phyloP scores from a whole-genome alignment of 345 rosid genomes.

The Trapa incisa region DNA sequence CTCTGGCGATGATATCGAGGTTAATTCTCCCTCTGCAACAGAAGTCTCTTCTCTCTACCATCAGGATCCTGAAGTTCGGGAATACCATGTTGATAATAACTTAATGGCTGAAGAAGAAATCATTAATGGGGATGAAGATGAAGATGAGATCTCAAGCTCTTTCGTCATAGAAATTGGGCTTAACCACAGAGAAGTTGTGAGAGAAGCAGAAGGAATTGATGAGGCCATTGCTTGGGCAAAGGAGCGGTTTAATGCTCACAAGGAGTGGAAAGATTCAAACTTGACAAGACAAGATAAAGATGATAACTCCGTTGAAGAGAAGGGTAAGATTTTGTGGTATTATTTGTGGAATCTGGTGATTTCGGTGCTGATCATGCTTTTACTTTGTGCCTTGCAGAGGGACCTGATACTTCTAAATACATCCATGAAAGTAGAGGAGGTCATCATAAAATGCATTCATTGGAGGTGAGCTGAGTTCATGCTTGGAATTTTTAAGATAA shows the following conservation, averaged over 20 bases:
- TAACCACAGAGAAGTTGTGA: slow-evolving; percentile 27
- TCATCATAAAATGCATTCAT: slow-evolving; percentile 3
- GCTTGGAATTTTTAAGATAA: neutral
- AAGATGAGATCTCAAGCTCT: slow-evolving; percentile 69
- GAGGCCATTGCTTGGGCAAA: slow-evolving; percentile 70
- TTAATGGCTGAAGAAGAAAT: slow-evolving; percentile 16
- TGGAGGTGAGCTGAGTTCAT: slow-evolving; percentile 9
- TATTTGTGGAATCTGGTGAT: neutral
- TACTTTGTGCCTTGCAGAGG: neutral
- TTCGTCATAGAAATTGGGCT: slow-evolving; percentile 81
- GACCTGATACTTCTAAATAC: neutral
- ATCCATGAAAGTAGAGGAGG: neutral
- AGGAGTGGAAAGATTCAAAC: slow-evolving; percentile 10
- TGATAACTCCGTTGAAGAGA: slow-evolving; percentile 10
- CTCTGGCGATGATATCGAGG: slow-evolving; percentile 44
- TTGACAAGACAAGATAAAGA: slow-evolving; percentile 8
- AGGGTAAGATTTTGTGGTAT: slow-evolving; percentile 16
- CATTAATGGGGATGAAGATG: slow-evolving; percentile 15
- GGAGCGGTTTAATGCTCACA: slow-evolving; percentile 34
- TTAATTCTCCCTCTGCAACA: slow-evolving; percentile 60
- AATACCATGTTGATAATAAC: slow-evolving; percentile 9
- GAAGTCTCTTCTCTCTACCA: slow-evolving; percentile 60
- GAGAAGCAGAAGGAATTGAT: slow-evolving; percentile 45
- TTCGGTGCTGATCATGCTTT: neutral
- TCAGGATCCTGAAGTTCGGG: slow-evolving; percentile 13